Conservation (phyloP, 2,329 filamentous ascomycete genomes). For the Exophiala phaeomuriformis region DNA sequence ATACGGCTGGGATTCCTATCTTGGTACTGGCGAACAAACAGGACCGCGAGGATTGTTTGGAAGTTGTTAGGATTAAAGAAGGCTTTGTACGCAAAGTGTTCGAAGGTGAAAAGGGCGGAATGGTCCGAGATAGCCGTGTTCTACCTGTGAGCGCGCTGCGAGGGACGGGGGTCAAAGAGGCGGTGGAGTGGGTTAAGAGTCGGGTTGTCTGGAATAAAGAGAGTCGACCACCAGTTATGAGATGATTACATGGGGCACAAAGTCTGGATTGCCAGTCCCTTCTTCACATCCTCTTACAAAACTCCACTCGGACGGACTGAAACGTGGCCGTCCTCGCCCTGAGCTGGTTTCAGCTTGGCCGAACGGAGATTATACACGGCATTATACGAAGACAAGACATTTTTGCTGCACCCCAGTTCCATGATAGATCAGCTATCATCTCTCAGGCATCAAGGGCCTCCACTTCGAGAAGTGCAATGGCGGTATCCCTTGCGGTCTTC, state of each 20-base stretch:
- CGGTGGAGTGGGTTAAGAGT: slow-evolving; percentile 92
- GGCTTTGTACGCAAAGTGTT: slow-evolving; percentile 91
- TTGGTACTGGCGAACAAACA: slow-evolving; percentile 96
- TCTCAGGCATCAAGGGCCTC: slow-evolving; percentile 3
- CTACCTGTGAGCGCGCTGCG: slow-evolving; percentile 84
- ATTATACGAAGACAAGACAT: neutral
- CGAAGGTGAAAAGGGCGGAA: slow-evolving; percentile 81
- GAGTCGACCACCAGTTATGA: slow-evolving; percentile 82
- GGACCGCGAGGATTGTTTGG: slow-evolving; percentile 92
- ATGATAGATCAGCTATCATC: neutral
- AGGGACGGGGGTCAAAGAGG: slow-evolving; percentile 75
- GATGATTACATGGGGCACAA: slow-evolving; percentile 46
- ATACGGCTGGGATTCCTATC: slow-evolving; percentile 85
- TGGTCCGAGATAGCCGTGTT: slow-evolving; percentile 83
- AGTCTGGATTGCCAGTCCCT: neutral
- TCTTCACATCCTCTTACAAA: too few species aligned
- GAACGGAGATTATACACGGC: too few species aligned
- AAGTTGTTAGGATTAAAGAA: slow-evolving; percentile 96
- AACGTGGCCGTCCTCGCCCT: too few species aligned
- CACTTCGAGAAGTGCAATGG: slow-evolving; percentile 6
- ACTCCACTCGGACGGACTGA: too few species aligned
- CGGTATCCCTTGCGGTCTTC: slow-evolving; percentile 7
- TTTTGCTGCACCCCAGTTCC: neutral
- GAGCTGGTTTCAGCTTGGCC: too few species aligned
- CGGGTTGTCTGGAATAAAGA: slow-evolving; percentile 97